phyloP scores from a whole-genome alignment of 306 rosid species.

The Corylus avellana region DNA sequence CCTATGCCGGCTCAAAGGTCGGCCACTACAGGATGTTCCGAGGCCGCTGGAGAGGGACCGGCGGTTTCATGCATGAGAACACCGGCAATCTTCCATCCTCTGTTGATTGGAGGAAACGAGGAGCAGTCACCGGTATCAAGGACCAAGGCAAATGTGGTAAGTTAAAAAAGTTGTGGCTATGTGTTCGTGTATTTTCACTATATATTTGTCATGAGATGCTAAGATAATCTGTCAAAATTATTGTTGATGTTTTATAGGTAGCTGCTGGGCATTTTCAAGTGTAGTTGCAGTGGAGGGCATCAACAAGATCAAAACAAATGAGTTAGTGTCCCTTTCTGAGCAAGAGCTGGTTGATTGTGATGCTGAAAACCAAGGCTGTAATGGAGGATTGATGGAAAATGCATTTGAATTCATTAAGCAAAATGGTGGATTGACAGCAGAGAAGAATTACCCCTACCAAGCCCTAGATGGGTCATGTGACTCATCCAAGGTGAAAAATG shows the following conservation, averaged over 20 bases:
- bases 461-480: conserved; percentile 36
- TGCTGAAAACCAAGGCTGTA: conserved; percentile 40
- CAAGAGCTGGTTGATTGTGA: conserved; percentile 52
- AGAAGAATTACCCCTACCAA: conserved; percentile 44
- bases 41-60: conserved; percentile 10
- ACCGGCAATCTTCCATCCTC: conserved; percentile 26
- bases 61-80: conserved; percentile 30
- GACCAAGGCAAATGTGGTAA: conserved; percentile 53
- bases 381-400: conserved; percentile 46
- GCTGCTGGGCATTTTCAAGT: conserved; percentile 60
- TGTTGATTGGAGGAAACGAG: conserved; percentile 54
- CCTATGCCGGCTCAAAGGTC: conserved; percentile 41
- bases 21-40: conserved; percentile 31
- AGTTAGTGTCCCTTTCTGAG: conserved; percentile 43
- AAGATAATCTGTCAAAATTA: not conserved
- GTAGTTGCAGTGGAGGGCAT: conserved; percentile 53
- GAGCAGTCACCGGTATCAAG: conserved; percentile 44
- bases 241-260: conserved; percentile 26
- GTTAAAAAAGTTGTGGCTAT: not conserved
- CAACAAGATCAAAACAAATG: conserved; percentile 38
- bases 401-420: conserved; percentile 43
- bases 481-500: conserved; percentile 34
- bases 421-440: conserved; percentile 45
- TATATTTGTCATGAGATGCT: not conserved
- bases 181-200: not conserved